Percentiles rank a stretch among this genome's conserved stretches.
Evolutionary conservation across 2,329 filamentous ascomycete genomes (phyloP).

Genomic region (Exophiala calicioides): DNA sequence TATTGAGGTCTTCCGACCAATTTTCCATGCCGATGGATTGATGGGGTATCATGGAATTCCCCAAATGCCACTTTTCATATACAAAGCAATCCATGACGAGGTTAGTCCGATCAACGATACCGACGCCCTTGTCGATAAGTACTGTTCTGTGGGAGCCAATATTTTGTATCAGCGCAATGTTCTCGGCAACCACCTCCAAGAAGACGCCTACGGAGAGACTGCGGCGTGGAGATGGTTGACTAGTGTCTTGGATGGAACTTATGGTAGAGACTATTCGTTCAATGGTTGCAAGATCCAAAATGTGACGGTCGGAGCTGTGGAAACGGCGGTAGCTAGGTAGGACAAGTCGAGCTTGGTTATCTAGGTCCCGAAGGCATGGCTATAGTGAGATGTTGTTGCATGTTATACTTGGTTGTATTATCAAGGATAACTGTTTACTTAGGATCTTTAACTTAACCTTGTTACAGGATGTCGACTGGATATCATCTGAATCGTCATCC

Average conservation of each 20-base stretch:
- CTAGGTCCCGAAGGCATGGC: too few species aligned
- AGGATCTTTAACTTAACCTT: too few species aligned
- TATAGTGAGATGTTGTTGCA: too few species aligned
- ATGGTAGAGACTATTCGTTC: too few species aligned
- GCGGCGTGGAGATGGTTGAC: slow-evolving; percentile 37
- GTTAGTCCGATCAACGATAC: slow-evolving; percentile 47
- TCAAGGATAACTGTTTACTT: too few species aligned
- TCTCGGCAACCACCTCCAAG: slow-evolving; percentile 44
- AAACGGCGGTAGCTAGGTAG: too few species aligned
- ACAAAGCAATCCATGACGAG: slow-evolving; percentile 54
- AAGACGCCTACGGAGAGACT: slow-evolving; percentile 37
- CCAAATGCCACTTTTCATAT: slow-evolving; percentile 51
- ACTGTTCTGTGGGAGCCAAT: slow-evolving; percentile 44
- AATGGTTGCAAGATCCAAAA: slow-evolving; percentile 7
- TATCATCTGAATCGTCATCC: too few species aligned
- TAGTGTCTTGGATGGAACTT: neutral
- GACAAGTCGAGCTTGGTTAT: too few species aligned
- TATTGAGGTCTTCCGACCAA: neutral
- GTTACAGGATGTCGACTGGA: too few species aligned
- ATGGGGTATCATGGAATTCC: slow-evolving; percentile 48
- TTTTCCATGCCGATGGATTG: neutral
- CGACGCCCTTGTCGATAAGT: slow-evolving; percentile 45
- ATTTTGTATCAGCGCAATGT: slow-evolving; percentile 50
- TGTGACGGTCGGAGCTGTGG: slow-evolving; percentile 1
- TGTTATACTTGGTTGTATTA: too few species aligned